Evolutionary conservation across 1,284 basidiomycete genomes (phyloP), one percentile per base, ranked within the genome.

Genomic region (Neonothopanus nambi): DNA sequence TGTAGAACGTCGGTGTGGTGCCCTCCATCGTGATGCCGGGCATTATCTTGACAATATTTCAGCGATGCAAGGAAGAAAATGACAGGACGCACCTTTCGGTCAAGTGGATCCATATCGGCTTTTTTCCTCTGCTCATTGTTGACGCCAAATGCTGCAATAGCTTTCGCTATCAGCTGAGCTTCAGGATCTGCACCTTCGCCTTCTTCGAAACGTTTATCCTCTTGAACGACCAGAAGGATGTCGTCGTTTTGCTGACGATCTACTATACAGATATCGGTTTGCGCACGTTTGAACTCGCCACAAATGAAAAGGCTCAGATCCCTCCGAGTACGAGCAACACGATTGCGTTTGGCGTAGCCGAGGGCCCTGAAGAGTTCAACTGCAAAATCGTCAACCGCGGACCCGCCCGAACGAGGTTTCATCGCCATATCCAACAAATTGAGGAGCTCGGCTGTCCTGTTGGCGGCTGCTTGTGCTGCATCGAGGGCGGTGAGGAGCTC

Each of bases 161-260:
- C 70, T 48, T 65, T 63, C 23, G 69, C 68, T 18, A 75, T 62
- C 23, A 73, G 63, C 59, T 70, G 70, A 44, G 68, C 58, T 57
- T 60, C 57, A 8, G 69, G 57, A 51, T 65, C 54, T 21, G n/a
- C 23, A 5, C 28, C 18, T n/a, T 56, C 59, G n/a, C n/a, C n/a
- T n/a, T n/a, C n/a, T 28, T 54, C 58, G 33, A 52, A 52, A n/a
- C 56, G 55, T 55, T 68, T 69, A 49, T 71, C 65, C 53, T 67
- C 66, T 49, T 69, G 67, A 26, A 73, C 66, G 36, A 75, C 51
- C 12, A 73, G 66, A n/a, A n/a, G n/a, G 44, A 68, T 64, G 44
- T 66, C 63, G 44, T 65, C 59, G 44, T 62, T 57, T 36, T 50
- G 39, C 48, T 18, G 39, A 36, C 57, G 42, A 55, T 71, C 64